phyloP scores from a whole-genome alignment of 176 grass and related monocot genomes.

The Carex myosuroides region DNA sequence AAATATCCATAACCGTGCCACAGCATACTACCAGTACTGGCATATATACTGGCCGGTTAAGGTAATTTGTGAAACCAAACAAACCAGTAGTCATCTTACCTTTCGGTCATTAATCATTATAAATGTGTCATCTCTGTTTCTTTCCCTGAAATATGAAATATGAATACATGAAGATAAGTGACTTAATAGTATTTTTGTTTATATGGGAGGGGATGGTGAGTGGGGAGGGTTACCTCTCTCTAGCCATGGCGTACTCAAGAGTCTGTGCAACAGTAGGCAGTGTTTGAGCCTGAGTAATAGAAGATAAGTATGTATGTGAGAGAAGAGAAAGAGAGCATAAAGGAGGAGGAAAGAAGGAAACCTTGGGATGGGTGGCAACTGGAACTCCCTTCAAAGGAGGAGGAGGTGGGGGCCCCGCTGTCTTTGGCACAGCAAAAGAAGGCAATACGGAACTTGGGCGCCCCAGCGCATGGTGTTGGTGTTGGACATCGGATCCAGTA shows the following conservation, averaged over 20 bases:
- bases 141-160: conserved; percentile 19
- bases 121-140: conserved; percentile 8
- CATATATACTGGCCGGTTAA: neutral
- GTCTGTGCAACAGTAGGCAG: conserved; percentile 4
- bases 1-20: too few relatives aligned
- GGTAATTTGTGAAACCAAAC: neutral
- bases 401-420: neutral
- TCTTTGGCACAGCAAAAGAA: conserved; percentile 1
- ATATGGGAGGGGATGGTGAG: neutral
- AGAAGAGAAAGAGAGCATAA: neutral
- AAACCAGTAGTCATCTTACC: neutral
- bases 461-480: neutral
- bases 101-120: conserved; percentile 18
- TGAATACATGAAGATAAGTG: neutral
- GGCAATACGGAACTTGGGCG: neutral
- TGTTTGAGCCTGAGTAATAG: conserved; percentile 3
- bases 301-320: neutral
- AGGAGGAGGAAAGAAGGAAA: neutral
- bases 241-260: conserved; percentile 17
- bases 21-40: neutral
- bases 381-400: conserved; percentile 16
- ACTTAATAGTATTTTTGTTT: neutral
- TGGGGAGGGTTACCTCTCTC: conserved; percentile 6
- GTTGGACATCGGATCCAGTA: neutral
- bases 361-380: conserved; percentile 16